Evolutionary conservation across 176 grass and related monocot species (phyloP).

Genomic region (Juncus inflexus): DNA sequence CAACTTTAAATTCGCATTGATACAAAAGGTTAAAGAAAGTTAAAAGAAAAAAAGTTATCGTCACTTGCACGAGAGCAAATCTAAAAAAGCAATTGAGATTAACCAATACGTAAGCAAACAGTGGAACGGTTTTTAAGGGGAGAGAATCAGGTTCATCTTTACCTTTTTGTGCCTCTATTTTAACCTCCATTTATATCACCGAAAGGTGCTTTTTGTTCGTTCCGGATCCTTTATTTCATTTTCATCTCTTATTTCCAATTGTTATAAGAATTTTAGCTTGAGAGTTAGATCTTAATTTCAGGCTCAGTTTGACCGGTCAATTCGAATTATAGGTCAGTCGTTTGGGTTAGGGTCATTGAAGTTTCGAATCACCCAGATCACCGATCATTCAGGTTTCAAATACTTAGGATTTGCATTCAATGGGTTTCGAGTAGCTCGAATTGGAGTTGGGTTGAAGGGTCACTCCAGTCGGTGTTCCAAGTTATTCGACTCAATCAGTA

Average conservation of each 20-base stretch:
- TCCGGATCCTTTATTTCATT: not conserved
- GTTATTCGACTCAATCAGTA: no score
- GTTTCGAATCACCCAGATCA: no score
- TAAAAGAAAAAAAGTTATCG: slow-evolving; percentile 7
- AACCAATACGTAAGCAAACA: slow-evolving; percentile 24
- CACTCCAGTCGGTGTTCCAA: no score
- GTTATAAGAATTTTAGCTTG: no score
- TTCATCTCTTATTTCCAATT: not conserved
- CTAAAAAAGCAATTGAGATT: slow-evolving; percentile 17
- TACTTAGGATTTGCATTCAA: no score
- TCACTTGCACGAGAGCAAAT: slow-evolving; percentile 16
- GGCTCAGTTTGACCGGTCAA: no score
- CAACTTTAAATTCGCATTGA: slow-evolving; percentile 13
- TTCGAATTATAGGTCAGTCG: no score
- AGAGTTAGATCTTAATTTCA: no score
- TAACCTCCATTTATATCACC: not conserved
- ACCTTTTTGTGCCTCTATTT: slow-evolving; percentile 12
- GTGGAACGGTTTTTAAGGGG: not conserved
- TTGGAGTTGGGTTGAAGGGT: no score
- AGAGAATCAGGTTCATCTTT: slow-evolving; percentile 21
- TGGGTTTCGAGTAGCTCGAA: no score
- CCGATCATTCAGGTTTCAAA: no score
- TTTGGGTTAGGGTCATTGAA: no score
- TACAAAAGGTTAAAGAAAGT: slow-evolving; percentile 4
- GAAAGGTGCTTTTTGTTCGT: not conserved